Conservation (phyloP, 345 rosid species). For the Citrus mangshanensis region DNA sequence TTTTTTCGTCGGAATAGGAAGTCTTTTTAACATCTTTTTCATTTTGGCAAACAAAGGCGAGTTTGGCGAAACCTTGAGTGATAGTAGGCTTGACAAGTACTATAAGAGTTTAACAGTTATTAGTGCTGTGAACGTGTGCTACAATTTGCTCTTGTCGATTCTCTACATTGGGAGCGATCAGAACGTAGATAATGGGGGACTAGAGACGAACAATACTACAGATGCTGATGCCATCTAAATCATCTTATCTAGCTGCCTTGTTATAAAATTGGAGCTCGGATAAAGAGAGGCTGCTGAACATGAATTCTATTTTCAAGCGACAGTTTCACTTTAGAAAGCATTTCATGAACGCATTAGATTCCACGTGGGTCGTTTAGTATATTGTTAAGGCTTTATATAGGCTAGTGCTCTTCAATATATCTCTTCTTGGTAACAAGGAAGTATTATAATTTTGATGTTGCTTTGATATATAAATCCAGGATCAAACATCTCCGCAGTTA, state of each 20-base stretch:
- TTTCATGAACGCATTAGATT: no score
- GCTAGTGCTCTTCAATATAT: no score
- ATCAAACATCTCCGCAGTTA: no score
- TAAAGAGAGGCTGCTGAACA: no score
- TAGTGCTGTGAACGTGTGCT: neutral
- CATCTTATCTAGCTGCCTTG: neutral
- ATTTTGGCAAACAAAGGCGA: neutral
- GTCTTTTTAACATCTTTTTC: neutral
- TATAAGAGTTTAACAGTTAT: neutral
- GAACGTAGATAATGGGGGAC: neutral
- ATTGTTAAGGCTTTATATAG: no score
- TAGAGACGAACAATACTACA: neutral
- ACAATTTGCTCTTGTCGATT: neutral
- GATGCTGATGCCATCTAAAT: neutral
- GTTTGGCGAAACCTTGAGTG: neutral
- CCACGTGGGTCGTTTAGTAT: no score
- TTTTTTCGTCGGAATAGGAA: constrained; percentile 2
- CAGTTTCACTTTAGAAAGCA: no score
- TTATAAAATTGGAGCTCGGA: neutral
- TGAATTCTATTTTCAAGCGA: no score
- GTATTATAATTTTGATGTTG: no score
- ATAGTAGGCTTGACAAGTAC: neutral
- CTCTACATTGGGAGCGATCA: neutral
- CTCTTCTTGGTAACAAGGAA: no score
- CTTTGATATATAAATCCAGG: no score